Base-by-base conservation (phyloP, 257 asterid species). In the Leonotis leonurus region DNA sequence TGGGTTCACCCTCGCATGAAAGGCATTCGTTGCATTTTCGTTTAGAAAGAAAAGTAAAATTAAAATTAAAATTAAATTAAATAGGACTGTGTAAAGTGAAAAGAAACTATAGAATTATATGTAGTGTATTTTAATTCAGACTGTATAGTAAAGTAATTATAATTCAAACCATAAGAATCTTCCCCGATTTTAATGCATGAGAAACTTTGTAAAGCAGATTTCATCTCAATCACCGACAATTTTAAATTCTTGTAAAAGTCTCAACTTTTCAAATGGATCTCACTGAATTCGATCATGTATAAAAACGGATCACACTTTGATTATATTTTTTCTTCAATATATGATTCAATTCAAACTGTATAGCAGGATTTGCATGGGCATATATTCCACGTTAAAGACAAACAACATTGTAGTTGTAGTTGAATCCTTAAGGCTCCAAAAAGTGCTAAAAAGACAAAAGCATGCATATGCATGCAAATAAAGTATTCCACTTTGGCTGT, bases 391-490 rank as follows among this genome's bases (percentile, higher is more conserved):
- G 7, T 30, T 30, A 2, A 2, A 29, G 13, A 51, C 17, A 16
- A 44, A 74, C 30, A 45, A 64, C 54, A 46, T 70, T 55, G 59
- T 6, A 49, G 14, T 62, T 57, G 80, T 4, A 50, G 16, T 67
- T 62, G 80, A 71, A 75, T 71, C 62, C 67, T 37, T 3, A 26
- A 58, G 74, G 74, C 74, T 71, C 77, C 70, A 60, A 63, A 74
- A 74, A 64, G 36, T 46, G 69, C 26, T 48, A 35, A 2, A 39
- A 39, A 43, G 49, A 44, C 29, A 22, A 68, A 50, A 33, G 56
- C 36, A 69, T 21, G 2, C 12, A 56, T 10, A 17, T 17, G 18
- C 25, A 60, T 56, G 57, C 58, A 75, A 48, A 53, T 60, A 75
- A 75, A 70, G 73, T 65, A 56, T 35, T 32, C 53, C 57, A 57